Evolutionary conservation across 1,284 basidiomycete genomes (phyloP).

Genomic region (Cutaneotrichosporon cutaneum): DNA sequence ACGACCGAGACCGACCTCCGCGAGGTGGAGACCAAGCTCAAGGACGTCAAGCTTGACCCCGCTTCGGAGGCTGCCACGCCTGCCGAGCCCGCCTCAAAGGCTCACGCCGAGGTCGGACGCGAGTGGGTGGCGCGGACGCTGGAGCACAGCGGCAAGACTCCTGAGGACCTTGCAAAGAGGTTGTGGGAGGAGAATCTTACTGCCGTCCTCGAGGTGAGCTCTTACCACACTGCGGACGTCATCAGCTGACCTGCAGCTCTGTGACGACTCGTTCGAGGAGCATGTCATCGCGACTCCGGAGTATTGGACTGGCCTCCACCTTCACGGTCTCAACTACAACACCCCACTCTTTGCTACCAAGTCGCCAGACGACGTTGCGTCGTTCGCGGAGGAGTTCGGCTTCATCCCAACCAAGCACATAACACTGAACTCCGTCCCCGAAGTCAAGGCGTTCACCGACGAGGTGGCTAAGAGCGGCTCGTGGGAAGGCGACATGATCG

Average conservation of each 20-base stretch:
- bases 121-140: conserved; percentile 79
- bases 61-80: conserved; percentile 18
- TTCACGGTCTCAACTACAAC: conserved; percentile 86
- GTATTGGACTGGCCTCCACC: conserved; percentile 83
- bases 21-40: conserved; percentile 9
- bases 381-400: conserved; percentile 85
- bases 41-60: conserved; percentile 17
- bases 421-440: conserved; percentile 62
- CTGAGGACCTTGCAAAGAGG: conserved; percentile 68
- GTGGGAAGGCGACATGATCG: conserved; percentile 83
- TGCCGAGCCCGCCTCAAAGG: conserved; percentile 33
- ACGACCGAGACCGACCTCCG: conserved; percentile 33
- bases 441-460: conserved; percentile 72
- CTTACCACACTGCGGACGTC: neutral
- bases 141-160: conserved; percentile 62
- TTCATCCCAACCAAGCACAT: conserved; percentile 78
- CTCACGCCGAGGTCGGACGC: conserved; percentile 50
- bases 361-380: conserved; percentile 66
- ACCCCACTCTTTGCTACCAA: conserved; percentile 72
- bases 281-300: conserved; percentile 84
- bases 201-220: conserved; percentile 78
- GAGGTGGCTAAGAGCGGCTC: conserved; percentile 66
- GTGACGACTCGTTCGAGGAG: conserved; percentile 97
- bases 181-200: conserved; percentile 86
- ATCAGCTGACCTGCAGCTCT: conserved; percentile 62